phyloP scores from a whole-genome alignment of 257 asterid species.

The Vinca minor region DNA sequence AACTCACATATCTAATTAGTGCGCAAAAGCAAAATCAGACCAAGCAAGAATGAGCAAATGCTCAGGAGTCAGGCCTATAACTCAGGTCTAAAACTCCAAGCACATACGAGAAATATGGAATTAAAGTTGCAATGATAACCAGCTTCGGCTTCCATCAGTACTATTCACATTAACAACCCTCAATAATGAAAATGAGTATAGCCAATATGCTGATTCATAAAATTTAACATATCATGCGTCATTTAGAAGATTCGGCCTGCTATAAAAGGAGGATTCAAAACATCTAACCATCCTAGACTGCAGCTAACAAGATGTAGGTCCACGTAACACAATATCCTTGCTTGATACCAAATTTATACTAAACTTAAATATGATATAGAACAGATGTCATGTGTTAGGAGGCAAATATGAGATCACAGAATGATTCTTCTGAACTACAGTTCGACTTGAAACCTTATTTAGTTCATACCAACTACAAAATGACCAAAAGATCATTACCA shows the following conservation, averaged over 20 bases:
- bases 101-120: neutral
- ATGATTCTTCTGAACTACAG: neutral
- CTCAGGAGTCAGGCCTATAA: neutral
- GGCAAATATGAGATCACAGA: constrained; percentile 5
- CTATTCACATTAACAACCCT: neutral
- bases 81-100: neutral
- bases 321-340: neutral
- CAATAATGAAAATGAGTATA: neutral
- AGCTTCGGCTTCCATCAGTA: neutral
- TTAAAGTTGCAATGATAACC: neutral
- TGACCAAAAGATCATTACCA: neutral
- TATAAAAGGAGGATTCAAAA: neutral
- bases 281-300: neutral
- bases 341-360: neutral
- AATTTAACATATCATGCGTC: neutral
- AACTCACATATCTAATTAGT: neutral
- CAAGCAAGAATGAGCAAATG: neutral
- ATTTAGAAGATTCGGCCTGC: neutral
- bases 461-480: too few species aligned
- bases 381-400: constrained; percentile 11
- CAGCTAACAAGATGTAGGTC: neutral
- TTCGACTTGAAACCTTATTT: neutral
- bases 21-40: neutral
- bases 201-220: neutral
- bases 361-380: neutral